Evolutionary conservation across 306 rosid species (phyloP), one percentile per base, ranked within the genome.

Genomic region (Citrullus mucosospermus): DNA sequence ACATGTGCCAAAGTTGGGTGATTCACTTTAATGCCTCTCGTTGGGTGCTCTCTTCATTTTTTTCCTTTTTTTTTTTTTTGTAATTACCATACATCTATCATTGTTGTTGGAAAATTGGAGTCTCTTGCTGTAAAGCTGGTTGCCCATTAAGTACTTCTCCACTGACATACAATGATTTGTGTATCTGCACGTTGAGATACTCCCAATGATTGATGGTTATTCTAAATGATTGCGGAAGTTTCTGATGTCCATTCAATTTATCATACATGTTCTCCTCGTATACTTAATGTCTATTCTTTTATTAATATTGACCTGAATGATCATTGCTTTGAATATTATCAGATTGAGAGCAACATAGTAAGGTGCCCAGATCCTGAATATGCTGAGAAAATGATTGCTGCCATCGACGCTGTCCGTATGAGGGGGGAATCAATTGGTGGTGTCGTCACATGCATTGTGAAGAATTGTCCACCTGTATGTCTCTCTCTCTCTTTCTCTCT

Each of bases 381-480:
- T 77, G 99, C 99, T 46, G 93, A 96, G 81, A 92, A 91, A 92
- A 96, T 96, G 99, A 96, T 92, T 78, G 80, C 88, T 71, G 98
- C 96, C 75, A 87, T 96, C 80, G 99, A 96, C 85, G 85, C 83
- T 41, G 89, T 96, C 76, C 91, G 98, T 68, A 93, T 90, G 81
- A 91, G 32, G 84, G 98, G 99, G 82, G 93, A 96, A 79, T 96
- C 99, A 28, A 88, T 92, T 76, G 98, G 99, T 54, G 99, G 98
- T 65, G 91, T 92, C 77, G 96, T 96, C 59, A 90, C 98, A 1
- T 96, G 98, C 93, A 87, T 96, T 32, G 97, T 90, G 86, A 91
- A 91, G 84, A 91, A 90, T 59, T 92, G 97, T 81, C 98, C 97
- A 34, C 89, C 89, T 5, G 99, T 96, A 92, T 83, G 81, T 59